Percentiles rank a stretch among this genome's conserved stretches.
Conservation (phyloP, 768 basidiomycete species). For the Daedaleopsis nitida region DNA sequence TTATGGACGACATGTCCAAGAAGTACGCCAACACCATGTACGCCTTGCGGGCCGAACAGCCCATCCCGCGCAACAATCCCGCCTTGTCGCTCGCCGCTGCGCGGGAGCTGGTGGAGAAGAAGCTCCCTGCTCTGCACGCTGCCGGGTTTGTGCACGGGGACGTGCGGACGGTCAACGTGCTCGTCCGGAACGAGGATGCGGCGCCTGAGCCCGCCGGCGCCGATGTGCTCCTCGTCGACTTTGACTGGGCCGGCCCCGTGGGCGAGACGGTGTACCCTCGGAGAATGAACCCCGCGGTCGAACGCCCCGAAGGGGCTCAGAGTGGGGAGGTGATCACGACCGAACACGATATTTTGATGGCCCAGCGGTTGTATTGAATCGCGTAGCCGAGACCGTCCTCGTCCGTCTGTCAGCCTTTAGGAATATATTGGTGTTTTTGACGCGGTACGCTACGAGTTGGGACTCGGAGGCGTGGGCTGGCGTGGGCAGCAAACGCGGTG, state of each 20-base stretch:
- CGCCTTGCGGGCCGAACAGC: not conserved
- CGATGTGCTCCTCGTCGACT: conserved; percentile 2
- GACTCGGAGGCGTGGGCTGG: no score
- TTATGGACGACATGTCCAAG: conserved; percentile 2
- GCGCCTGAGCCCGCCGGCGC: not conserved
- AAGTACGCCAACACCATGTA: not conserved
- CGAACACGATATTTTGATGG: conserved; percentile 2
- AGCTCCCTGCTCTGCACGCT: not conserved
- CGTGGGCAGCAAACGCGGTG: no score
- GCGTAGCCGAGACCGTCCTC: no score
- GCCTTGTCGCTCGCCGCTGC: not conserved
- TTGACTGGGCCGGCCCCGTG: not conserved
- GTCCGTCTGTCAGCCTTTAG: no score
- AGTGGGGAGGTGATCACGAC: not conserved
- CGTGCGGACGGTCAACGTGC: conserved; percentile 3
- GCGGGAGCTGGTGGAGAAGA: not conserved
- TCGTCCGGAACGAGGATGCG: conserved; percentile 1
- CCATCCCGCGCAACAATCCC: not conserved
- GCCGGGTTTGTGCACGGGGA: conserved; percentile 2
- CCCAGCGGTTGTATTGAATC: not conserved
- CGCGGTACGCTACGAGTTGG: no score
- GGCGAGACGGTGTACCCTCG: not conserved
- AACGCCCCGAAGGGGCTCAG: not conserved
- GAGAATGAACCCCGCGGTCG: not conserved
- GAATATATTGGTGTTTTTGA: no score